Base-by-base conservation (phyloP, 2,329 filamentous ascomycete genomes). In the Meredithiella fracta region DNA sequence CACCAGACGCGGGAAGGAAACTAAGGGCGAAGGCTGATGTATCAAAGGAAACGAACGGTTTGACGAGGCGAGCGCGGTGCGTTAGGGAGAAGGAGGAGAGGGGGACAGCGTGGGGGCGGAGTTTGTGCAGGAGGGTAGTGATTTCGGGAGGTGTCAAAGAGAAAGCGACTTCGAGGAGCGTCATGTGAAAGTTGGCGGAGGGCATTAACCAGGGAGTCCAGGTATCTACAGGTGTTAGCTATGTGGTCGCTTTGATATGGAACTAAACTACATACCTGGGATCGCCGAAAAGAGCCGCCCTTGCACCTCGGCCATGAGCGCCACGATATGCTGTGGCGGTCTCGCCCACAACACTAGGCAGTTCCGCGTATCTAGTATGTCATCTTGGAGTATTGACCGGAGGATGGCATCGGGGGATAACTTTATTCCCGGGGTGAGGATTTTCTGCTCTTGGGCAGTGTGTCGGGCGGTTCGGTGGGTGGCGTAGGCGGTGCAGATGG, bases 271-370 rank as follows among this genome's bases (percentile, higher is more conserved):
- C 82, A 66, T 71, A 92, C 88, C 77, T 37, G 87, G 85, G 14
- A 83, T 82, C 20, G 79, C 75, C 20, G 73, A 69, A 57, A 73
- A 72, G 51, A 94, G 70, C 63, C 79, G 75, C 52, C 74, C 67
- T 67, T 96, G 91, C 29, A 96, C 69, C 57, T 76, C 75, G 1
- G 71, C 68, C 2, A 91, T 79, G 58, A 97, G 69, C 20, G 75
- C 69, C 49, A 83, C 73, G 17, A 96, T 73, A 61, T 83, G 79
- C 49, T 78, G 69, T 0, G 90, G 85, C 15, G 91, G 91, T 5
- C 90, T 76, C 2, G 86, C 87, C 88, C 89, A 96, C 64, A 96
- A 82, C 0, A 89, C 86, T 9, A 96, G 73, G 65, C 90, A 94
- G 64, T 95, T 76, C 42, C 91, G 75, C 44, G 79, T 77, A 65